A percentile compares a stretch with the other conserved stretches of the same genome.
phyloP scores from a whole-genome alignment of 2,329 filamentous ascomycete species.

The Nothopassalora personata region DNA sequence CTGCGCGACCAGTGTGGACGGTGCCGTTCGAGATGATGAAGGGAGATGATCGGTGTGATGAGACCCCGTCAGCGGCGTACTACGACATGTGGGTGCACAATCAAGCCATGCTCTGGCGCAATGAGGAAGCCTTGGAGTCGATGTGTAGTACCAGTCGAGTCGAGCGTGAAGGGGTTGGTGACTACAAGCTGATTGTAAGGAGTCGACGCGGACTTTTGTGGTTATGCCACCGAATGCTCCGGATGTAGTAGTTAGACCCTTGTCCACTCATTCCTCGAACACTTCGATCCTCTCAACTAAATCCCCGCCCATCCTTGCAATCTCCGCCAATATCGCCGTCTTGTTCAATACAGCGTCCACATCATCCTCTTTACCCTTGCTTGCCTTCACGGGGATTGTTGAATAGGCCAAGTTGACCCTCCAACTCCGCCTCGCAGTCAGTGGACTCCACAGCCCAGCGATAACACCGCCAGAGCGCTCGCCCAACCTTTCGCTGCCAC shows the following conservation, averaged over 20 bases:
- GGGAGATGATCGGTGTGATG: no score
- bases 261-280: constrained; percentile 1
- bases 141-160: no score
- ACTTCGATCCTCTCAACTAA: constrained; percentile 64
- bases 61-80: no score
- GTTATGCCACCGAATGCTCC: no score
- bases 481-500: constrained; percentile 41
- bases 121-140: no score
- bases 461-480: constrained; percentile 47
- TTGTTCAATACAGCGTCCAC: constrained; percentile 57
- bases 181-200: no score
- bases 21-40: background rate
- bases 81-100: no score
- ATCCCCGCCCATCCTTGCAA: constrained; percentile 56
- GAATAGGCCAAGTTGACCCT: constrained; percentile 67
- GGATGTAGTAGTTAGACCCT: no score
- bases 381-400: constrained; percentile 48
- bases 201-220: no score
- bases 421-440: constrained; percentile 53
- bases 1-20: no score
- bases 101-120: no score
- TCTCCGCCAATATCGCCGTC: constrained; percentile 64
- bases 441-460: constrained; percentile 62
- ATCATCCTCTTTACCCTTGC: constrained; percentile 34
- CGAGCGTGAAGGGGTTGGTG: no score